These are phyloP conservation scores for Capillidium rhysosporum DNA, from an alignment of 371 early-diverging fungal genomes.

Conservation along the genomic window DNA sequence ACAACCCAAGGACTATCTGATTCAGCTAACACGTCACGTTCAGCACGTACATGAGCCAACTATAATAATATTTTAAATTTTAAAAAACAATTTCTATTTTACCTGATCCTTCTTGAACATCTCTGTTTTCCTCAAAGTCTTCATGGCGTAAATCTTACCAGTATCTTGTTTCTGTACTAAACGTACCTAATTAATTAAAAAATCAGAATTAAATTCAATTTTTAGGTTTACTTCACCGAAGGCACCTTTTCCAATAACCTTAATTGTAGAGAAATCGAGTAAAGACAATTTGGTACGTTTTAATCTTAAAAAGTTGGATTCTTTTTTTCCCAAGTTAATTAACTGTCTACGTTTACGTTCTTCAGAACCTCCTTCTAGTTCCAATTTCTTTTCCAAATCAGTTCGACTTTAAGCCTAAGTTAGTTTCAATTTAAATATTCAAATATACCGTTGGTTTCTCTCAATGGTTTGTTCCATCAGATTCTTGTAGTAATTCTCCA, in stretches of 20 bases:
- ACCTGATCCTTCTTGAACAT: conserved; percentile 96
- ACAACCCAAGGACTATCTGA: conserved; percentile 97
- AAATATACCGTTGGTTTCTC: conserved; percentile 49
- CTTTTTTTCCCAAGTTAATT: conserved; percentile 60
- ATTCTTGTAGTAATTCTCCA: conserved; percentile 76
- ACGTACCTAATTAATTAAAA: conserved; percentile 37
- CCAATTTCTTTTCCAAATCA: conserved; percentile 57
- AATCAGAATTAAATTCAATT: not conserved
- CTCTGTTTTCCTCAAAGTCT: conserved; percentile 83
- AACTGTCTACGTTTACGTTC: conserved; percentile 75
- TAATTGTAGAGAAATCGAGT: conserved; percentile 87
- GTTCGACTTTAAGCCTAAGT: conserved; percentile 26
- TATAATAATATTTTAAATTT: conserved; percentile 6
- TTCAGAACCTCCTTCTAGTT: conserved; percentile 53
- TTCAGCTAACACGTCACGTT: conserved; percentile 93
- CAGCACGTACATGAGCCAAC: conserved; percentile 92
- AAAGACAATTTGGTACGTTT: conserved; percentile 79
- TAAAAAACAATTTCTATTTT: not conserved
- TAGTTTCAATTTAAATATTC: not conserved
- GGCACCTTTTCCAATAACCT: conserved; percentile 99
- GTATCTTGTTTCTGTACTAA: conserved; percentile 89
- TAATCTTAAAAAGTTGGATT: conserved; percentile 81
- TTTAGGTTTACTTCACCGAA: conserved; percentile 75
- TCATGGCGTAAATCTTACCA: conserved; percentile 97
- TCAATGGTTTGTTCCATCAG: conserved; percentile 75